Percentiles rank a stretch among this genome's conserved stretches.
phyloP scores from a whole-genome alignment of 169 alveolate species.

The Plasmodium fragile region DNA sequence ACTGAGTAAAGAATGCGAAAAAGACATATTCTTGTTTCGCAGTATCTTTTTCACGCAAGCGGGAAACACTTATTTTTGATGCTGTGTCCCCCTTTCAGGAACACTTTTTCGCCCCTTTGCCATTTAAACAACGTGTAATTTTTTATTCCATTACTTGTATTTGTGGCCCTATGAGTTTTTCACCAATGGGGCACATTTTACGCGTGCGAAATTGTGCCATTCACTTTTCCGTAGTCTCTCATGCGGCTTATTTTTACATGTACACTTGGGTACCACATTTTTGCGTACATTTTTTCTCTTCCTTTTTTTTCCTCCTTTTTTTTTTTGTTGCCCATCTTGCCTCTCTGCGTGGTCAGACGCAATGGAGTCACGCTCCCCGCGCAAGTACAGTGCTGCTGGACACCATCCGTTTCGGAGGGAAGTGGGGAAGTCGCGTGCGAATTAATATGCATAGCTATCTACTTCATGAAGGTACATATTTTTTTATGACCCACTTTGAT shows the following conservation, averaged over 20 bases:
- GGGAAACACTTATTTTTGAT: background rate
- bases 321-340: background rate
- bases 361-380: background rate
- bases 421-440: background rate
- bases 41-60: background rate
- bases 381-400: background rate
- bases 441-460: background rate
- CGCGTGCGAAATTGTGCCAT: background rate
- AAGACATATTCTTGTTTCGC: conserved; percentile 9
- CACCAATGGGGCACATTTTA: background rate
- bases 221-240: background rate
- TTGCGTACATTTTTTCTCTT: background rate
- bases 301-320: background rate
- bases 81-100: background rate
- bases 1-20: background rate
- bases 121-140: background rate
- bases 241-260: background rate
- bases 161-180: background rate
- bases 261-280: background rate
- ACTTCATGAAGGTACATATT: background rate
- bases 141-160: background rate
- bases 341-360: background rate
- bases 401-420: background rate
- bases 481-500: background rate
- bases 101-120: background rate